Conservation (phyloP, 441 rosid genomes). For the Adansonia rubrostipa region DNA sequence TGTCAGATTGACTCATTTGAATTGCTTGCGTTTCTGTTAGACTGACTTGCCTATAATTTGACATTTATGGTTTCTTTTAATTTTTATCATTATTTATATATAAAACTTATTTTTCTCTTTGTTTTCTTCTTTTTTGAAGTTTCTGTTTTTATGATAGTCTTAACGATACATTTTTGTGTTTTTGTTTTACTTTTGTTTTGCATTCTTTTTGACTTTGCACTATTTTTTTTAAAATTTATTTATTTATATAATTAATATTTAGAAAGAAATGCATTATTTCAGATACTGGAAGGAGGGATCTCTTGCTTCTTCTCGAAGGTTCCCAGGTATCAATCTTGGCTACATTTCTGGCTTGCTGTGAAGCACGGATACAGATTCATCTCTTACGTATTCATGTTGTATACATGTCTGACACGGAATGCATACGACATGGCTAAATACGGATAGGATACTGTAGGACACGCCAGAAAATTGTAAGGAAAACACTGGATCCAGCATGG, state of each 20-base stretch:
- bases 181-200: neutral
- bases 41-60: neutral
- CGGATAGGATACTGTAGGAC: neutral
- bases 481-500: neutral
- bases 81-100: neutral
- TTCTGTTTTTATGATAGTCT: neutral
- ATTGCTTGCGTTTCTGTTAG: neutral
- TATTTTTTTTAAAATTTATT: conserved; percentile 10
- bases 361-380: neutral
- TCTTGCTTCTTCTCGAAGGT: conserved; percentile 75
- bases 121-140: neutral
- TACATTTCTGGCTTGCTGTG: neutral
- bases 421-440: neutral
- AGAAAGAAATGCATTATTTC: conserved; percentile 34
- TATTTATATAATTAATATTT: neutral
- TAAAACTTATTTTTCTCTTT: neutral
- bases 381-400: neutral
- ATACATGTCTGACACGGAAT: neutral
- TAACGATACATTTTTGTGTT: neutral
- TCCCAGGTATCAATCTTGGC: conserved; percentile 64
- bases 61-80: neutral
- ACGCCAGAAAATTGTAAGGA: neutral
- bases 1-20: neutral
- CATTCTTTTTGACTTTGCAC: neutral
- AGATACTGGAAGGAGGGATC: conserved; percentile 64